phyloP scores from a whole-genome alignment of 371 early-diverging fungal genomes.

The Polyrhizophydium stewartii region DNA sequence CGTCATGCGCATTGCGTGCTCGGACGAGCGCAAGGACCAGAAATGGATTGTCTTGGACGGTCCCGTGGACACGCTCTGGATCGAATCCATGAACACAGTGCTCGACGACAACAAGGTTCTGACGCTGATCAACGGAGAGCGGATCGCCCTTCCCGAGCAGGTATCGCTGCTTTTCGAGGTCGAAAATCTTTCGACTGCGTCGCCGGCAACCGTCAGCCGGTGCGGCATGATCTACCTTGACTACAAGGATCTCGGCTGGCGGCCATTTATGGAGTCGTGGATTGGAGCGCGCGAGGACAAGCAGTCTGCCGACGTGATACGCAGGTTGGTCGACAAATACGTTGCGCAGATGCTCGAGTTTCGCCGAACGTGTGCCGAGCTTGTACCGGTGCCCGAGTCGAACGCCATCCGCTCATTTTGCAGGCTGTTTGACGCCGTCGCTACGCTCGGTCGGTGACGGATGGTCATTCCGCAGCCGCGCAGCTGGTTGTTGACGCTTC shows the following conservation, averaged over 20 bases:
- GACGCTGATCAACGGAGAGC: conserved; percentile 56
- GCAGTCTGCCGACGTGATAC: conserved; percentile 27
- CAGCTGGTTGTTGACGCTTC: no score
- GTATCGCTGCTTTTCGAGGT: conserved; percentile 57
- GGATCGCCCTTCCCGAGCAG: conserved; percentile 50
- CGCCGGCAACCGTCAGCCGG: conserved; percentile 61
- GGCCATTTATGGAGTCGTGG: conserved; percentile 48
- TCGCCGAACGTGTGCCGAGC: conserved; percentile 38
- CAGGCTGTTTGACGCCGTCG: conserved; percentile 42
- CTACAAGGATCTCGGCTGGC: conserved; percentile 43
- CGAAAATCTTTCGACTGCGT: conserved; percentile 42
- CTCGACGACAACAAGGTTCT: conserved; percentile 59
- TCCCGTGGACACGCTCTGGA: conserved; percentile 56
- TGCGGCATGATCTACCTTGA: conserved; percentile 58
- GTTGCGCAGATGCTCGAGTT: conserved; percentile 40
- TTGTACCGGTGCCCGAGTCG: conserved; percentile 44
- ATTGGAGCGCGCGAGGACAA: conserved; percentile 26
- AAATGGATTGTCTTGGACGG: conserved; percentile 61
- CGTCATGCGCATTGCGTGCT: conserved; percentile 43
- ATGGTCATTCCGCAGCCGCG: no score
- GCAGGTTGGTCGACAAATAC: conserved; percentile 46
- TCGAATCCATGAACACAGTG: conserved; percentile 61
- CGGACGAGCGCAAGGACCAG: conserved; percentile 46
- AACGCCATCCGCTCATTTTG: conserved; percentile 38
- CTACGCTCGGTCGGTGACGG: conserved; percentile 5